phyloP scores from a whole-genome alignment of 768 basidiomycete species.

The Mycena latifolia region DNA sequence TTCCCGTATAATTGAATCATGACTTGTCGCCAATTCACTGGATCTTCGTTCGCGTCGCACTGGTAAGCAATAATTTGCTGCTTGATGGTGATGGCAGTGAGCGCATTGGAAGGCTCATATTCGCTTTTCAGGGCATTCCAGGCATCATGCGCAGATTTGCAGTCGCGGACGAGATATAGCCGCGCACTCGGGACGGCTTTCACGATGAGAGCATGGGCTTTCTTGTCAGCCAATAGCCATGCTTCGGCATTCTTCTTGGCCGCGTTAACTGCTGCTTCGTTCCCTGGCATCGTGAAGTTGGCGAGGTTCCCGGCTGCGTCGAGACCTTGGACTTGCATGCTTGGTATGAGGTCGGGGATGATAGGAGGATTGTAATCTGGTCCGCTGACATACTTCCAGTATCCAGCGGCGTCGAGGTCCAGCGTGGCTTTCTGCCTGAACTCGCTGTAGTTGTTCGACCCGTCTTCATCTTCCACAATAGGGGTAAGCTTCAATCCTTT shows the following conservation, averaged over 20 bases:
- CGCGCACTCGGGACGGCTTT: slow-evolving; percentile 24
- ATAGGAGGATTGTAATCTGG: slow-evolving; percentile 22
- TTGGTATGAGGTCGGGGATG: slow-evolving; percentile 25
- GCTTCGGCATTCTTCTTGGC: slow-evolving; percentile 26
- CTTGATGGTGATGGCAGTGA: slow-evolving; percentile 24
- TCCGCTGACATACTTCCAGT: slow-evolving; percentile 29
- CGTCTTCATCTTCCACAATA: slow-evolving; percentile 9
- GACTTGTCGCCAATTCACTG: slow-evolving; percentile 19
- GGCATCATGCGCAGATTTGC: slow-evolving; percentile 21
- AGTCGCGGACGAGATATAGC: slow-evolving; percentile 28
- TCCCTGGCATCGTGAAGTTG: slow-evolving; percentile 22
- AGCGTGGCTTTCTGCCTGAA: slow-evolving; percentile 26
- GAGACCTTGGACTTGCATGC: slow-evolving; percentile 15
- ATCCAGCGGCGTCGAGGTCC: slow-evolving; percentile 23
- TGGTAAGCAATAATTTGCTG: slow-evolving; percentile 13
- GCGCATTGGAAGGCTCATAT: slow-evolving; percentile 29
- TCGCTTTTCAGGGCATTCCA: slow-evolving; percentile 32
- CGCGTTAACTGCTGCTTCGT: slow-evolving; percentile 8
- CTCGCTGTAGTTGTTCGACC: slow-evolving; percentile 25
- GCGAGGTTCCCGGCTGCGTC: slow-evolving; percentile 5
- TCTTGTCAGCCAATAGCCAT: slow-evolving; percentile 30
- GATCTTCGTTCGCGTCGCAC: slow-evolving; percentile 17
- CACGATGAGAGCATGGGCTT: slow-evolving; percentile 29
- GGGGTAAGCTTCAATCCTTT: no score
- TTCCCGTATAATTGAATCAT: slow-evolving; percentile 29